phyloP scores from a whole-genome alignment of 306 rosid genomes.

The Fagus crenata region DNA sequence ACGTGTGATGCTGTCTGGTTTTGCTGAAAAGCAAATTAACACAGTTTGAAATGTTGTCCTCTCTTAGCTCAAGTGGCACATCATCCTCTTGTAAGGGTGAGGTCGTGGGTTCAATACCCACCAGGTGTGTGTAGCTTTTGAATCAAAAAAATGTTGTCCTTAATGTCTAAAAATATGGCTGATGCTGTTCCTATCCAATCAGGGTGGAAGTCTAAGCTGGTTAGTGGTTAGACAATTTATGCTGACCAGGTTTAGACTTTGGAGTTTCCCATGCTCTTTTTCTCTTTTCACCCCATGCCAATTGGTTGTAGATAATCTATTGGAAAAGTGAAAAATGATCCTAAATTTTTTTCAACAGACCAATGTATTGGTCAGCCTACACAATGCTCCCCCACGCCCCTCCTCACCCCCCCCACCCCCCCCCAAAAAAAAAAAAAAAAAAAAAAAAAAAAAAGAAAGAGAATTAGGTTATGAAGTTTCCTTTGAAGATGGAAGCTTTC shows the following conservation, averaged over 20 bases:
- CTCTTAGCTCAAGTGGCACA: too few relatives aligned
- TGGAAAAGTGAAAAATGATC: background rate
- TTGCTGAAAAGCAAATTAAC: background rate
- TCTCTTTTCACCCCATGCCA: background rate
- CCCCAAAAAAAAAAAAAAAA: background rate
- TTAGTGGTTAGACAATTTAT: background rate
- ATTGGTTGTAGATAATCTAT: background rate
- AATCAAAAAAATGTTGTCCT: background rate
- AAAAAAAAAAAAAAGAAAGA: background rate
- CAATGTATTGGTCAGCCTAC: constrained; percentile 1
- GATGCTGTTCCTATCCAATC: background rate
- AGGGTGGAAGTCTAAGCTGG: background rate
- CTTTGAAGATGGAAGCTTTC: constrained; percentile 13
- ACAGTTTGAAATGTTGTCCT: too few relatives aligned
- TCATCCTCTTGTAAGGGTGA: too few relatives aligned
- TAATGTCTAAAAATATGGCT: background rate
- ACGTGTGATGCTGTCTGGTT: background rate
- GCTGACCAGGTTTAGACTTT: too few relatives aligned
- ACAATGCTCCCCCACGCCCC: background rate
- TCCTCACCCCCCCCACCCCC: too few relatives aligned
- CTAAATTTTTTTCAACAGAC: background rate
- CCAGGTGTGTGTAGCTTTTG: too few relatives aligned
- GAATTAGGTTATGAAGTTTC: background rate
- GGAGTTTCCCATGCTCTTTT: background rate
- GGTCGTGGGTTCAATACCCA: too few relatives aligned